Evolutionary conservation across 805 yeast genomes (phyloP).

Genomic region (Candida vartiovaarae): DNA sequence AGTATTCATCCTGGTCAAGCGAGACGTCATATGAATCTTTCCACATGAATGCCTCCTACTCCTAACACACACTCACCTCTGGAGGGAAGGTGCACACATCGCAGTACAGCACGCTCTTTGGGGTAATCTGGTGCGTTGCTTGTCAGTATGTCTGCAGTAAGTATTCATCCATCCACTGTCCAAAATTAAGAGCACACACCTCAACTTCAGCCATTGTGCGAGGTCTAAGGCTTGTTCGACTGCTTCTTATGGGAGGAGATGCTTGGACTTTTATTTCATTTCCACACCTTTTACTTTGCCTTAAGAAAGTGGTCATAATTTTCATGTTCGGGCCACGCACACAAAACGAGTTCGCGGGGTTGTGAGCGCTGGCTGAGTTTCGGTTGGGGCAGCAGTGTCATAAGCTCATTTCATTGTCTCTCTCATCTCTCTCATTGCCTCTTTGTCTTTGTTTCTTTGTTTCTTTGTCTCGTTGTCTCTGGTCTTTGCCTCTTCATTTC

Average conservation of each 20-base stretch:
- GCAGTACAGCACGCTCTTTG: slow-evolving; percentile 54
- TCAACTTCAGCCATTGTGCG: slow-evolving; percentile 4
- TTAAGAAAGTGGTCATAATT: too few species aligned
- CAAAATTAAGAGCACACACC: not conserved
- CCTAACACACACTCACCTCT: slow-evolving; percentile 30
- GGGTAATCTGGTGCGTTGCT: slow-evolving; percentile 5
- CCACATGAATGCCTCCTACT: not conserved
- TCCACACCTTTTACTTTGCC: too few species aligned
- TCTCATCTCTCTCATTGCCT: not conserved
- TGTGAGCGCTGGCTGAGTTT: too few species aligned
- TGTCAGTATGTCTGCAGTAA: slow-evolving; percentile 1
- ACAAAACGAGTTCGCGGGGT: too few species aligned
- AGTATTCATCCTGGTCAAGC: not conserved
- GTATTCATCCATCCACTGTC: not conserved
- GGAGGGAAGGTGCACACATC: slow-evolving; percentile 81
- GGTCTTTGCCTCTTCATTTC: not conserved
- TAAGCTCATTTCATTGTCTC: not conserved
- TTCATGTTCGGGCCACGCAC: too few species aligned
- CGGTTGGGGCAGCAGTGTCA: too few species aligned
- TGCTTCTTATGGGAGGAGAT: too few species aligned
- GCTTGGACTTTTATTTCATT: too few species aligned
- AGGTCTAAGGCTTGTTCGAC: not conserved
- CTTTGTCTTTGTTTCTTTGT: not conserved
- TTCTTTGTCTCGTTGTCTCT: too few species aligned
- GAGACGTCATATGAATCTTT: not conserved